Percentiles rank a stretch among this genome's conserved stretches.
phyloP scores from a whole-genome alignment of 2,329 filamentous ascomycete genomes.

The Penicillium italicum region DNA sequence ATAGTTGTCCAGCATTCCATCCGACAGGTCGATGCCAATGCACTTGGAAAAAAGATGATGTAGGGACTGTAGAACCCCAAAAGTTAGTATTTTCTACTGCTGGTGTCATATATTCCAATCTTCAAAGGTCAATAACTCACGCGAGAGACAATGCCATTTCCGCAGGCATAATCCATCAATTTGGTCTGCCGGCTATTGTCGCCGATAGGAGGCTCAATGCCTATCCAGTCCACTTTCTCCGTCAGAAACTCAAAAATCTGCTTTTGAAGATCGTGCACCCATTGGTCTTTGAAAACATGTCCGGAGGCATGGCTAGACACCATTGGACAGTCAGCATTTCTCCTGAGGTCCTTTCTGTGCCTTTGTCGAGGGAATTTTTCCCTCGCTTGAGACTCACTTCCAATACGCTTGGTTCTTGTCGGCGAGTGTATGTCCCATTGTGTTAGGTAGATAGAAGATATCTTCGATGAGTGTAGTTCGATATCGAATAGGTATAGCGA shows the following conservation, averaged over 20 bases:
- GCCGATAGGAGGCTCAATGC: background rate
- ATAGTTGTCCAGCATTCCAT: background rate
- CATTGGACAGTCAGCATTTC: background rate
- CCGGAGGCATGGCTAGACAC: background rate
- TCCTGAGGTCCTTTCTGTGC: background rate
- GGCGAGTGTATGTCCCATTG: background rate
- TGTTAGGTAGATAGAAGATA: background rate
- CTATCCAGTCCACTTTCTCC: background rate
- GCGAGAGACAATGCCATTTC: slow-evolving; percentile 1
- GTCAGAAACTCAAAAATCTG: background rate
- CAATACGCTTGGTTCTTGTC: background rate
- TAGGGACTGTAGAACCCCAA: background rate
- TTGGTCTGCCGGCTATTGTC: background rate
- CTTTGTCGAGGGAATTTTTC: background rate
- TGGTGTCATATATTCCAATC: background rate
- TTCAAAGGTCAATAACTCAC: background rate
- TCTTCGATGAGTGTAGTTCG: background rate
- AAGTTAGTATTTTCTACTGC: background rate
- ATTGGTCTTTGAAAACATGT: background rate
- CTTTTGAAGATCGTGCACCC: background rate
- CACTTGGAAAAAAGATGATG: background rate
- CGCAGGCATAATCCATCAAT: slow-evolving; percentile 2
- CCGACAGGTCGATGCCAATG: background rate
- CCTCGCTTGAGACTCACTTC: background rate
- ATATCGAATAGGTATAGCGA: background rate